Conservation (phyloP, 192 early-diverging fungal genomes). For the Helicostylum pulchrum region DNA sequence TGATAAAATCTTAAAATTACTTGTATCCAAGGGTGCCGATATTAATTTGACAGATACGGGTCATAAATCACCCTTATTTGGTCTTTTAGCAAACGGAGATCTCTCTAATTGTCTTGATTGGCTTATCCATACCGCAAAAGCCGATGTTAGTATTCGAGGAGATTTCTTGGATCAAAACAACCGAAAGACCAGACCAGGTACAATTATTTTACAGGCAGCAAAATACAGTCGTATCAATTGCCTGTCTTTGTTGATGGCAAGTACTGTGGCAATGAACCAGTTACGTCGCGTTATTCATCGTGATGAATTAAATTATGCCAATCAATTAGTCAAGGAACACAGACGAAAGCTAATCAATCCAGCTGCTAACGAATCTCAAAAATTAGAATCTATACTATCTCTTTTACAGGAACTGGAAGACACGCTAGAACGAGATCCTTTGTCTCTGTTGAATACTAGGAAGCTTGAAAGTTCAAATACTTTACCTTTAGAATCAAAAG, state of each 20-base stretch:
- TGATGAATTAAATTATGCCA: constrained; percentile 8
- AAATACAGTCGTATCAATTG: constrained; percentile 35
- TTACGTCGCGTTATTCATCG: not conserved
- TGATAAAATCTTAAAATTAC: constrained; percentile 10
- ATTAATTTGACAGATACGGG: constrained; percentile 29
- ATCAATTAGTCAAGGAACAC: not conserved
- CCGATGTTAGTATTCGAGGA: constrained; percentile 20
- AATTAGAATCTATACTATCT: not conserved
- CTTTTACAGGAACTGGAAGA: constrained; percentile 6
- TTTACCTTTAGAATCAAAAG: not conserved
- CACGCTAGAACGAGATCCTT: not conserved
- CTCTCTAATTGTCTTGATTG: constrained; percentile 19
- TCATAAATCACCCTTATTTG: constrained; percentile 29
- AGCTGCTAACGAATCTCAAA: not conserved
- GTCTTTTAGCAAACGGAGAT: constrained; percentile 36
- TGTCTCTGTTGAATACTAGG: not conserved
- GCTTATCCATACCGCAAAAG: constrained; percentile 22
- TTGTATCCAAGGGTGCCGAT: constrained; percentile 28
- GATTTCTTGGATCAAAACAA: constrained; percentile 25
- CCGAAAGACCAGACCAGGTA: constrained; percentile 18
- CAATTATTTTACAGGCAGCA: constrained; percentile 24
- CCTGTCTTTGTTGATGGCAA: constrained; percentile 14
- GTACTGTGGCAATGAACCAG: not conserved
- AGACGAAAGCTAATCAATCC: not conserved
- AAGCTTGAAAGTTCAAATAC: not conserved